Percentiles rank a stretch among this genome's conserved stretches.
These are phyloP conservation scores for Macadamia integrifolia DNA, from an alignment of 164 flowering plant genomes.

Conservation along the genomic window DNA sequence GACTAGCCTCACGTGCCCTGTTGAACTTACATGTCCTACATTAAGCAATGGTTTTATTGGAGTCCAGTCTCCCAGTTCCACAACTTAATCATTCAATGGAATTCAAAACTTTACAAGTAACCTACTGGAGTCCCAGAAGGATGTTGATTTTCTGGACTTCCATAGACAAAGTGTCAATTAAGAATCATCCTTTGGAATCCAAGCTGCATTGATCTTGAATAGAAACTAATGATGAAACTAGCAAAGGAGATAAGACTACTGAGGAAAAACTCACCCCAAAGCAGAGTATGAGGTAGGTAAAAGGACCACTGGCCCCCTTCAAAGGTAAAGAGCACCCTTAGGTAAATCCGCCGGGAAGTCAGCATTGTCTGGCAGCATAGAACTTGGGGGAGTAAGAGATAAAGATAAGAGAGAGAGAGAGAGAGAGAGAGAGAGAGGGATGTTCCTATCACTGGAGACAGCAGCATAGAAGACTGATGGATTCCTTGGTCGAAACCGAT, in stretches of 20 bases:
- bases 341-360: too few relatives aligned
- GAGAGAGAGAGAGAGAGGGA: too few relatives aligned
- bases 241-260: conserved; percentile 82
- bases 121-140: conserved; percentile 6
- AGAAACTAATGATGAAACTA: conserved; percentile 70
- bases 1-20: background rate
- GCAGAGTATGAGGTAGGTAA: conserved; percentile 83
- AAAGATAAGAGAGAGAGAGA: too few relatives aligned
- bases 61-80: conserved; percentile 33
- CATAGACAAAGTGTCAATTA: conserved; percentile 40
- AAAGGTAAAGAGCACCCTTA: conserved; percentile 60
- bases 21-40: background rate
- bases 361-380: conserved; percentile 22
- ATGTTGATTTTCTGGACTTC: conserved; percentile 36
- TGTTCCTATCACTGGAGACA: too few relatives aligned
- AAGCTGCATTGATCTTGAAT: conserved; percentile 59
- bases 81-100: conserved; percentile 16
- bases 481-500: too few relatives aligned
- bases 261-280: conserved; percentile 80
- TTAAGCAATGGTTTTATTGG: background rate
- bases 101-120: conserved; percentile 1
- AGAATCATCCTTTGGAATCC: conserved; percentile 76
- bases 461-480: too few relatives aligned
- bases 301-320: conserved; percentile 98
- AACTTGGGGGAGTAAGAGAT: conserved; percentile 45